Evolutionary conservation across 768 basidiomycete genomes (phyloP).

Genomic region (Amanita rimosa): DNA sequence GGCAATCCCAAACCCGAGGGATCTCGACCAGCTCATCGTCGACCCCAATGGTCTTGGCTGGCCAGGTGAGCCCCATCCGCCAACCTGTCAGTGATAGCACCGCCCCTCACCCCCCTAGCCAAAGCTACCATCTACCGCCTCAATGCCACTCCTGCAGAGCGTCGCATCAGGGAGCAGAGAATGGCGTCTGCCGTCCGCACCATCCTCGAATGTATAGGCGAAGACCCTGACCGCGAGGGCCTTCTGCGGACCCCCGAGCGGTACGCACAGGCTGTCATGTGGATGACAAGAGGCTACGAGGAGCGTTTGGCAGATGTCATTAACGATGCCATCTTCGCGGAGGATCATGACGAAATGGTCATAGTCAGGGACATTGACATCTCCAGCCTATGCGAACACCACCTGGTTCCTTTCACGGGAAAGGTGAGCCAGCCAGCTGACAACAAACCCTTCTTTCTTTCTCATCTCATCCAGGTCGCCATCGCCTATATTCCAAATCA

Average conservation of each 20-base stretch:
- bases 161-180: slow-evolving; percentile 57
- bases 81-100: too few relatives aligned
- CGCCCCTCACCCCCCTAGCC: too few relatives aligned
- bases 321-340: slow-evolving; percentile 95
- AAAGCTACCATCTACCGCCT: slow-evolving; percentile 84
- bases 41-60: slow-evolving; percentile 80
- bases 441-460: too few relatives aligned
- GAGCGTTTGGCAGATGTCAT: slow-evolving; percentile 94
- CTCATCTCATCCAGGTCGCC: slow-evolving; percentile 55
- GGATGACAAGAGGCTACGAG: slow-evolving; percentile 99
- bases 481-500: slow-evolving; percentile 97
- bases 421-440: slow-evolving; percentile 55
- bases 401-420: slow-evolving; percentile 95
- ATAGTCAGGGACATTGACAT: slow-evolving; percentile 96
- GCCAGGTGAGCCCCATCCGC: too few relatives aligned
- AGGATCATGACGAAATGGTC: slow-evolving; percentile 99
- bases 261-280: slow-evolving; percentile 94
- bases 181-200: slow-evolving; percentile 81
- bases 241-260: slow-evolving; percentile 86
- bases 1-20: slow-evolving; percentile 23
- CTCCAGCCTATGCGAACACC: slow-evolving; percentile 96
- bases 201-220: slow-evolving; percentile 94
- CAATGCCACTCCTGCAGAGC: slow-evolving; percentile 68
- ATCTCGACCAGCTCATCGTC: slow-evolving; percentile 27
- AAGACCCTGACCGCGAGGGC: slow-evolving; percentile 95